Evolutionary conservation across 1,139 yeast genomes (phyloP).

Genomic region (Nakaseomyces bracarensis): DNA sequence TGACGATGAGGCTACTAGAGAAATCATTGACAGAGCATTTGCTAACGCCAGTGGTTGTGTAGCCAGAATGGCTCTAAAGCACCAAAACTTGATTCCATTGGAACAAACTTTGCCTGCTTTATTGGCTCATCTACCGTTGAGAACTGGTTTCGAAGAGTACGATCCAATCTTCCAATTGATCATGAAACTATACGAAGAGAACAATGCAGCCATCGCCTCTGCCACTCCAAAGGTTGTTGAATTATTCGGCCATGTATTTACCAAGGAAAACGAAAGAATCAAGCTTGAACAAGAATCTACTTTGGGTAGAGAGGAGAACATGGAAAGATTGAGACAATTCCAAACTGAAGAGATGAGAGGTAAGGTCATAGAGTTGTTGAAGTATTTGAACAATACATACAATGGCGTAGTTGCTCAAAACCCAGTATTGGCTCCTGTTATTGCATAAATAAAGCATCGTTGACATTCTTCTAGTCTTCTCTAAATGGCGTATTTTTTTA

Average conservation of each 20-base stretch:
- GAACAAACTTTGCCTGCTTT: slow-evolving; percentile 72
- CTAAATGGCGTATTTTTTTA: neutral
- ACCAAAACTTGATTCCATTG: slow-evolving; percentile 67
- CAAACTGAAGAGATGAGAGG: slow-evolving; percentile 55
- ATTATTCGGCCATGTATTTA: slow-evolving; percentile 61
- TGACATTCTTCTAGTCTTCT: neutral
- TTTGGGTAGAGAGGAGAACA: slow-evolving; percentile 73
- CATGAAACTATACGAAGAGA: slow-evolving; percentile 58
- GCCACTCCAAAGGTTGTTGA: slow-evolving; percentile 60
- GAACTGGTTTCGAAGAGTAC: slow-evolving; percentile 87
- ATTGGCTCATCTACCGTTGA: slow-evolving; percentile 73
- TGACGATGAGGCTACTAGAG: slow-evolving; percentile 73
- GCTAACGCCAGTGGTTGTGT: slow-evolving; percentile 98
- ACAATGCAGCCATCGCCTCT: slow-evolving; percentile 47
- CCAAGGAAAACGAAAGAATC: slow-evolving; percentile 62
- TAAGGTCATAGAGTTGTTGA: slow-evolving; percentile 62
- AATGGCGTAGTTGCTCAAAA: slow-evolving; percentile 54
- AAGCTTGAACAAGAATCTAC: slow-evolving; percentile 65
- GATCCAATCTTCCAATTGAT: slow-evolving; percentile 79
- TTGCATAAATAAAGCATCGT: slow-evolving; percentile 19
- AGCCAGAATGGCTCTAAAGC: slow-evolving; percentile 77
- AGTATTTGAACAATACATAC: slow-evolving; percentile 58
- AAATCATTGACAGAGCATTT: slow-evolving; percentile 71
- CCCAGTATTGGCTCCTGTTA: slow-evolving; percentile 46
- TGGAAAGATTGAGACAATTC: slow-evolving; percentile 73